Percentiles rank a stretch among this genome's conserved stretches.
Conservation (phyloP, 2,329 filamentous ascomycete genomes). For the Botrytis fragariae region DNA sequence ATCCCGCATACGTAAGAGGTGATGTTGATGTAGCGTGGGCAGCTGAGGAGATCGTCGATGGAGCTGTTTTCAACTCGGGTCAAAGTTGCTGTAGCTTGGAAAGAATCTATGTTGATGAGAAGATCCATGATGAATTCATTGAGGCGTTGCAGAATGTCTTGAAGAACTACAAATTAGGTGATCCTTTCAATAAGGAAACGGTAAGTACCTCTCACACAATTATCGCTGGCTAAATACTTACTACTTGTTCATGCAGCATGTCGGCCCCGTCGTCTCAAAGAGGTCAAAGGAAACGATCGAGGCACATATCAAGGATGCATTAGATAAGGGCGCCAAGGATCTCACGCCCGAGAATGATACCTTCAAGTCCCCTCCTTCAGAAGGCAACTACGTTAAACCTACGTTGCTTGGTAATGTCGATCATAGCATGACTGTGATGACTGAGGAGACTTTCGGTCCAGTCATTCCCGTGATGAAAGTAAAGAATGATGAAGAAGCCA, state of each 20-base stretch:
- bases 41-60: conserved; percentile 91
- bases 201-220: conserved; percentile 5
- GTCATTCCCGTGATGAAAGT: conserved; percentile 91
- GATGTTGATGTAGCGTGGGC: conserved; percentile 91
- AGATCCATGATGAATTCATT: conserved; percentile 80
- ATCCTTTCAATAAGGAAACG: conserved; percentile 75
- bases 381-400: conserved; percentile 86
- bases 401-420: conserved; percentile 76
- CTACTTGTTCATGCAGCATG: conserved; percentile 45
- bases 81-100: conserved; percentile 96
- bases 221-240: conserved; percentile 15
- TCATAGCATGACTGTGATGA: conserved; percentile 86
- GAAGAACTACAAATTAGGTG: conserved; percentile 79
- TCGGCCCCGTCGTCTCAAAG: conserved; percentile 87
- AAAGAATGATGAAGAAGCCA: conserved; percentile 73
- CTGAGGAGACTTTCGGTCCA: conserved; percentile 90
- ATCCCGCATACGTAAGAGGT: conserved; percentile 81
- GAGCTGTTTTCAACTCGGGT: conserved; percentile 96
- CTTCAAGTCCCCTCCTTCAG: conserved; percentile 68
- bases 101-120: conserved; percentile 84
- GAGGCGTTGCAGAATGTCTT: conserved; percentile 77
- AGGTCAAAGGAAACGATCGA: conserved; percentile 73
- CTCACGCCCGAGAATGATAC: conserved; percentile 78
- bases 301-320: conserved; percentile 76
- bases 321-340: conserved; percentile 80